A percentile compares a stretch with the other conserved stretches of the same genome.
Conservation (phyloP, 768 basidiomycete species). For the Tricholoma terreum region DNA sequence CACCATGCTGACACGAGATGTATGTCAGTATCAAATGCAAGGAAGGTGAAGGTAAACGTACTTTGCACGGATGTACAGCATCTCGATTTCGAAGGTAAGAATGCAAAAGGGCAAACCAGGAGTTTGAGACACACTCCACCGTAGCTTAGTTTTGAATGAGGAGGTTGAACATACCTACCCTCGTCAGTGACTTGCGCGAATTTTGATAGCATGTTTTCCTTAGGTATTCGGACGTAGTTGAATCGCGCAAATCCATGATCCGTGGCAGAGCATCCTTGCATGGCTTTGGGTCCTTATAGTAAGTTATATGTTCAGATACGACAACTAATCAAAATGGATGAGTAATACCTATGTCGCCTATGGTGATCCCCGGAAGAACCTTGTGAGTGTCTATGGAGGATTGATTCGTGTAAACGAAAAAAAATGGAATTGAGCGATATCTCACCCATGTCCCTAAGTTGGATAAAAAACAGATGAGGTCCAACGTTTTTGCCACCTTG, state of each 20-base stretch:
- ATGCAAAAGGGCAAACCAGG: neutral
- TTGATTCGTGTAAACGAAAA: neutral
- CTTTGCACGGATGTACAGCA: constrained; percentile 72
- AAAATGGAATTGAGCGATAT: neutral
- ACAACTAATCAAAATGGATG: neutral
- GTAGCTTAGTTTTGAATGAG: constrained; percentile 72
- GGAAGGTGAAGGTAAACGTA: constrained; percentile 24
- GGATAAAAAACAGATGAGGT: constrained; percentile 74
- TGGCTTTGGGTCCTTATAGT: constrained; percentile 54
- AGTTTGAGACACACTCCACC: constrained; percentile 53
- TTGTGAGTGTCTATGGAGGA: constrained; percentile 51
- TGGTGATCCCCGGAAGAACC: constrained; percentile 54
- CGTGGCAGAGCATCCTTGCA: constrained; percentile 42
- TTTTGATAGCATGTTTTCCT: constrained; percentile 69
- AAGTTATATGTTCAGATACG: neutral
- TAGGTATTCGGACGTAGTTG: constrained; percentile 61
- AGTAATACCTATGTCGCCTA: constrained; percentile 65
- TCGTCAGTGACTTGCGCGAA: constrained; percentile 69
- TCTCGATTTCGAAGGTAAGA: constrained; percentile 34
- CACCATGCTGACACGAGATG: constrained; percentile 50
- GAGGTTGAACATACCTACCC: constrained; percentile 61
- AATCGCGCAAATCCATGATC: constrained; percentile 75
- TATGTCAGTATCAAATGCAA: neutral
- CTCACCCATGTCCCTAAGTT: constrained; percentile 60
- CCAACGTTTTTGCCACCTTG: constrained; percentile 59